Conservation (phyloP, 2,329 filamentous ascomycete genomes). For the Pleurostoma richardsiae region DNA sequence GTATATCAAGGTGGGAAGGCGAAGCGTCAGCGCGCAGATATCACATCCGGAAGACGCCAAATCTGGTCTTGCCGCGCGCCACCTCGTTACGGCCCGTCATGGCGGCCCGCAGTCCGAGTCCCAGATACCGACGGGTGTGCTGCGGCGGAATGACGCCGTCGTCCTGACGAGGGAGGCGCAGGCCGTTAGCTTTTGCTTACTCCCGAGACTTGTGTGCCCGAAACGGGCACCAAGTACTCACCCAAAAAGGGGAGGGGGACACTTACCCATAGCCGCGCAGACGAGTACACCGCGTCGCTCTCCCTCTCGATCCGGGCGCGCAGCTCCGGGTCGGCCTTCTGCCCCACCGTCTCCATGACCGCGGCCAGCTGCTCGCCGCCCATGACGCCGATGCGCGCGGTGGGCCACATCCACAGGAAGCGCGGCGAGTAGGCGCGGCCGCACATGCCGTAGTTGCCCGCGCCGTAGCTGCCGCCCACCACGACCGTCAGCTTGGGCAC, state of each 20-base stretch:
- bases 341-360: conserved; percentile 93
- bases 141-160: conserved; percentile 76
- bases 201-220: background rate
- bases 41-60: conserved; percentile 82
- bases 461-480: conserved; percentile 87
- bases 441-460: conserved; percentile 98
- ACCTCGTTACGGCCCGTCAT: conserved; percentile 62
- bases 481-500: conserved; percentile 98
- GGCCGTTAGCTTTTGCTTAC: background rate
- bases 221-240: background rate
- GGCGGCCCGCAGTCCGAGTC: conserved; percentile 66
- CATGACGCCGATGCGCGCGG: conserved; percentile 95
- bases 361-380: conserved; percentile 84
- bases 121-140: conserved; percentile 69
- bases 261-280: conserved; percentile 79
- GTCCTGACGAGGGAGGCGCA: conserved; percentile 38
- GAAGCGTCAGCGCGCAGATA: too few relatives aligned
- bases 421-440: conserved; percentile 88
- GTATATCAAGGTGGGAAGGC: too few relatives aligned
- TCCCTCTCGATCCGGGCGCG: conserved; percentile 83
- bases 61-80: conserved; percentile 59
- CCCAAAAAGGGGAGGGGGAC: conserved; percentile 2
- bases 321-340: conserved; percentile 72
- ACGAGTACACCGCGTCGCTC: conserved; percentile 84
- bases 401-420: conserved; percentile 96